phyloP scores from a whole-genome alignment of 106 monocot genomes.

The Apostasia shenzhenica region DNA sequence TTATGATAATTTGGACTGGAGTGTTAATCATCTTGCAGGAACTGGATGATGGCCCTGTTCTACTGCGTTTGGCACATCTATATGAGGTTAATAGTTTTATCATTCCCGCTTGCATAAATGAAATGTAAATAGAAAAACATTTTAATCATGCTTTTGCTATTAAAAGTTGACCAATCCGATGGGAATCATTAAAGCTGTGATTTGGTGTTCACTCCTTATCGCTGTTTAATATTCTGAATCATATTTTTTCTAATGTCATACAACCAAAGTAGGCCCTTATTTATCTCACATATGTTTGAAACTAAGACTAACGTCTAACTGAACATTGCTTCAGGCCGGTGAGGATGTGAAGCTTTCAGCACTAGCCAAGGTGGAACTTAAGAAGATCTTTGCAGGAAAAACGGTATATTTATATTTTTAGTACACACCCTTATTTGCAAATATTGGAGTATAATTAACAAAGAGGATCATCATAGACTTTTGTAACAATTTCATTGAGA shows the following conservation, averaged over 20 bases:
- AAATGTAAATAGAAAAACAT: neutral
- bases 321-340: constrained; percentile 28
- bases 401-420: constrained; percentile 19
- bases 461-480: too few relatives aligned
- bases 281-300: neutral
- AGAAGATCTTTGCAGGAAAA: constrained; percentile 45
- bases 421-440: neutral
- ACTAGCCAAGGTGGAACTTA: constrained; percentile 64
- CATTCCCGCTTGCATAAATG: neutral
- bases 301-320: neutral
- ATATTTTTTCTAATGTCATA: too few relatives aligned
- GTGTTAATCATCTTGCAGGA: constrained; percentile 26
- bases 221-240: neutral
- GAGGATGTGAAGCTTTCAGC: constrained; percentile 57
- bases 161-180: neutral
- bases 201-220: too few relatives aligned
- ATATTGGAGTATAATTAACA: neutral
- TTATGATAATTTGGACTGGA: neutral
- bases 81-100: constrained; percentile 43
- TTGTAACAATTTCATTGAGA: too few relatives aligned
- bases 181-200: too few relatives aligned
- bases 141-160: neutral
- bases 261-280: too few relatives aligned
- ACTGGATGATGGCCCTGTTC: constrained; percentile 59
- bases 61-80: constrained; percentile 73